A percentile compares a stretch with the other conserved stretches of the same genome.
These are phyloP conservation scores for Monosporozyma unispora DNA, from an alignment of 805 yeast species.

Conservation along the genomic window DNA sequence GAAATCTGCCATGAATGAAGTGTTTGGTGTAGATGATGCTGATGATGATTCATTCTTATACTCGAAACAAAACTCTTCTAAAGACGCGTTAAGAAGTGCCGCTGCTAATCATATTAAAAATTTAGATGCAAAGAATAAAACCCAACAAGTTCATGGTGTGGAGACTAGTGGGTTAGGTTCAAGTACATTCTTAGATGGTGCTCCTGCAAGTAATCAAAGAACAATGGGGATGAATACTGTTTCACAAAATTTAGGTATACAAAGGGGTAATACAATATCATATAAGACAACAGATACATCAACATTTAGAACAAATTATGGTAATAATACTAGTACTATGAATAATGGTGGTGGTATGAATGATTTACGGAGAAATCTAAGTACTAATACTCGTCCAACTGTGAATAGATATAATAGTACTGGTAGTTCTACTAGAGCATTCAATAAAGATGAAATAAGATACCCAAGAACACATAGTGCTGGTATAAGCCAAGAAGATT, in stretches of 20 bases:
- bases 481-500: not conserved
- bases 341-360: not conserved
- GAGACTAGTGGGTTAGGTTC: slow-evolving; percentile 85
- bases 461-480: slow-evolving; percentile 17
- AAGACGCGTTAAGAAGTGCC: slow-evolving; percentile 41
- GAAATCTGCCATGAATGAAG: slow-evolving; percentile 58
- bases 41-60: slow-evolving; percentile 33
- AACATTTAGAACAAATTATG: slow-evolving; percentile 25
- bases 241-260: slow-evolving; percentile 39
- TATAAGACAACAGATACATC: slow-evolving; percentile 35
- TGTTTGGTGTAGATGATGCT: slow-evolving; percentile 56
- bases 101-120: slow-evolving; percentile 42
- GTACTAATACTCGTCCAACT: slow-evolving; percentile 9
- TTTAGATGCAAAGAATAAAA: slow-evolving; percentile 62
- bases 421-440: not conserved
- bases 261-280: slow-evolving; percentile 77
- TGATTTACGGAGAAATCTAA: slow-evolving; percentile 12
- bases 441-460: slow-evolving; percentile 9
- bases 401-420: not conserved
- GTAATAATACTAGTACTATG: slow-evolving; percentile 13
- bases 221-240: slow-evolving; percentile 15
- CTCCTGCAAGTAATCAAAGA: slow-evolving; percentile 61
- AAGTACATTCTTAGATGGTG: slow-evolving; percentile 89
- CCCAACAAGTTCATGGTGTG: slow-evolving; percentile 74
- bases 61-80: slow-evolving; percentile 10